Evolutionary conservation across 2,329 filamentous ascomycete genomes (phyloP).

Genomic region (Xylariaceae sp.): DNA sequence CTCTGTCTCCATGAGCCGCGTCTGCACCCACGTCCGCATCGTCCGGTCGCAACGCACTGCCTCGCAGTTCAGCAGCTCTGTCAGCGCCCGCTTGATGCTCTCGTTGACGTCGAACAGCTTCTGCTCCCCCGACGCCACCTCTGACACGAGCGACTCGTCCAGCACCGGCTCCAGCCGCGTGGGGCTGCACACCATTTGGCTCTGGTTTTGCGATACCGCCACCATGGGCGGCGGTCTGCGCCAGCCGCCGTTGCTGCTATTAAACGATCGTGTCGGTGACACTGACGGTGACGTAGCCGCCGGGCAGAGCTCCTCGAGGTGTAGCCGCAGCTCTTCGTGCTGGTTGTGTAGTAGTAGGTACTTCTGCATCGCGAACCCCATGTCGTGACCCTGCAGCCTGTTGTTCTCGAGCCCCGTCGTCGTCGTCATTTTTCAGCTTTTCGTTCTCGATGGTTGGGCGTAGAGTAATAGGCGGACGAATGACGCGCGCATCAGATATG

Average conservation of each 20-base stretch:
- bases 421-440: not conserved
- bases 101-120: slow-evolving; percentile 57
- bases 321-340: slow-evolving; percentile 51
- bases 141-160: slow-evolving; percentile 47
- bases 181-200: slow-evolving; percentile 9
- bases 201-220: slow-evolving; percentile 5
- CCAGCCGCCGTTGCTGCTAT: slow-evolving; percentile 41
- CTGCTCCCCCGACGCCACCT: slow-evolving; percentile 52
- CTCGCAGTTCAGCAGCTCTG: slow-evolving; percentile 60
- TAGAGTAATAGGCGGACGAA: no score
- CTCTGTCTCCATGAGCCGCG: slow-evolving; percentile 59
- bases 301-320: slow-evolving; percentile 50
- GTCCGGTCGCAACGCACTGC: slow-evolving; percentile 49
- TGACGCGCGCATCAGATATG: no score
- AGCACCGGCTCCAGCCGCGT: slow-evolving; percentile 37
- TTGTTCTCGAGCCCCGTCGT: slow-evolving; percentile 9
- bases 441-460: no score
- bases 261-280: slow-evolving; percentile 57
- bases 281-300: slow-evolving; percentile 52
- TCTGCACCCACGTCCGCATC: slow-evolving; percentile 58
- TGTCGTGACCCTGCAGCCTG: slow-evolving; percentile 32
- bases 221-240: slow-evolving; percentile 29
- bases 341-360: slow-evolving; percentile 54
- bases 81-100: slow-evolving; percentile 59
- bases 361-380: slow-evolving; percentile 51